Percentiles rank a stretch among this genome's conserved stretches.
Evolutionary conservation across 768 basidiomycete genomes (phyloP).

Genomic region (Candolleomyces aberdarensis): DNA sequence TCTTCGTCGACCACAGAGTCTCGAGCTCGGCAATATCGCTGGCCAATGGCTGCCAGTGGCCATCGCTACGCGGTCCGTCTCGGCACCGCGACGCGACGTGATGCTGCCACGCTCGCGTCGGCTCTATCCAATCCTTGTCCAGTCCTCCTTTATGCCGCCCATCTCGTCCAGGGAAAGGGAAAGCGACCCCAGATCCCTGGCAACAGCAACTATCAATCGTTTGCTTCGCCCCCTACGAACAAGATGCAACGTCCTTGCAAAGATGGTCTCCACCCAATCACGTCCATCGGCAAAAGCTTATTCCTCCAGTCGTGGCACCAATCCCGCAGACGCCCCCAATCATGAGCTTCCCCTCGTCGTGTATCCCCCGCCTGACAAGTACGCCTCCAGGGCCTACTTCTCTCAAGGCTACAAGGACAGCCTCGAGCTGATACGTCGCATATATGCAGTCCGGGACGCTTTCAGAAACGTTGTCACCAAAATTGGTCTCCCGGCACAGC

Average conservation of each 20-base stretch:
- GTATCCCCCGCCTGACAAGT: constrained; percentile 26
- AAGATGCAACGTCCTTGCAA: constrained; percentile 39
- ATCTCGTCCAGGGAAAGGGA: background rate
- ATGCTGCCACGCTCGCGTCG: background rate
- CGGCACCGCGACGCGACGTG: background rate
- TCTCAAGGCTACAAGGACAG: constrained; percentile 19
- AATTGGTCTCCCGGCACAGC: constrained; percentile 23
- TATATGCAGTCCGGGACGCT: constrained; percentile 53
- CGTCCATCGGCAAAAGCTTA: constrained; percentile 10
- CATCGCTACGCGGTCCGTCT: background rate
- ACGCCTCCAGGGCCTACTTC: constrained; percentile 29
- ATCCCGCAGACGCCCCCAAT: constrained; percentile 23
- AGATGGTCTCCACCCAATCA: constrained; percentile 14
- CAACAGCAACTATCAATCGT: constrained; percentile 31
- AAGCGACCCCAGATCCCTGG: background rate
- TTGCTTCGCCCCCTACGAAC: constrained; percentile 46
- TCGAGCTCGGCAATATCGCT: too few species aligned
- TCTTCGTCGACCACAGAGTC: too few species aligned
- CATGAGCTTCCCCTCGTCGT: constrained; percentile 3
- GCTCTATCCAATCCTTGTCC: background rate
- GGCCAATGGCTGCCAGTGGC: too few species aligned
- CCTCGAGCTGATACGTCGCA: constrained; percentile 42
- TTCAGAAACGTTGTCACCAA: constrained; percentile 45
- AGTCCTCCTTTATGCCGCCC: background rate
- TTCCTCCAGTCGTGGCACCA: constrained; percentile 16